phyloP scores from a whole-genome alignment of 106 monocot genomes.

The Hemerocallis citrina region DNA sequence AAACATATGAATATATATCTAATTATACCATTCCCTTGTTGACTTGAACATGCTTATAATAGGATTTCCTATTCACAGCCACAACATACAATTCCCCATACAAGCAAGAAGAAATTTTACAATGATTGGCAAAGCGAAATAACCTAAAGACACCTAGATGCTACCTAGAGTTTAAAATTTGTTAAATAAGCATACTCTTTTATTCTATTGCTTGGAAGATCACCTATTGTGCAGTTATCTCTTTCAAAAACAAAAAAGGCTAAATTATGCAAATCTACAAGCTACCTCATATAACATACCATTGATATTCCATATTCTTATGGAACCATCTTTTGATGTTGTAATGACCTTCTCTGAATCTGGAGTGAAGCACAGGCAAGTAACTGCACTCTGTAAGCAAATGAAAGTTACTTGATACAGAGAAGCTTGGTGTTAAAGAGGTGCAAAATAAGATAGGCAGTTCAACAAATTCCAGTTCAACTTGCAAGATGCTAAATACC shows the following conservation, averaged over 20 bases:
- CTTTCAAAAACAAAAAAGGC: neutral
- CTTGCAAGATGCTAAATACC: no score
- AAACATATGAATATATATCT: neutral
- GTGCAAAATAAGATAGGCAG: neutral
- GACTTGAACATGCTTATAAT: no score
- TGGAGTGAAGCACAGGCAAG: slow-evolving; percentile 76
- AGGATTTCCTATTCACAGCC: no score
- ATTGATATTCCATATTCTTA: slow-evolving; percentile 96
- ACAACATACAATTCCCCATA: neutral
- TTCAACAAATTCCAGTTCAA: neutral
- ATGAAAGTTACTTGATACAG: neutral
- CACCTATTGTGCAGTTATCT: neutral
- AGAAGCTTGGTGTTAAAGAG: neutral
- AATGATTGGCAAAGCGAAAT: neutral
- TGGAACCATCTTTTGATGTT: slow-evolving; percentile 91
- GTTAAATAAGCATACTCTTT: neutral
- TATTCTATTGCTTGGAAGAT: no score
- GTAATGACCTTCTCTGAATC: slow-evolving; percentile 88
- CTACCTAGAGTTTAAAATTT: neutral
- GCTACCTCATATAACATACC: slow-evolving; percentile 41
- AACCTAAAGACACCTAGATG: neutral
- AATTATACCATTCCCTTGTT: no score
- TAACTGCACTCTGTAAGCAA: slow-evolving; percentile 83
- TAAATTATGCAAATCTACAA: neutral
- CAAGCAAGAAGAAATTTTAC: neutral